Base-by-base conservation (phyloP, 78 protist species). In the Parvularia atlantis region DNA sequence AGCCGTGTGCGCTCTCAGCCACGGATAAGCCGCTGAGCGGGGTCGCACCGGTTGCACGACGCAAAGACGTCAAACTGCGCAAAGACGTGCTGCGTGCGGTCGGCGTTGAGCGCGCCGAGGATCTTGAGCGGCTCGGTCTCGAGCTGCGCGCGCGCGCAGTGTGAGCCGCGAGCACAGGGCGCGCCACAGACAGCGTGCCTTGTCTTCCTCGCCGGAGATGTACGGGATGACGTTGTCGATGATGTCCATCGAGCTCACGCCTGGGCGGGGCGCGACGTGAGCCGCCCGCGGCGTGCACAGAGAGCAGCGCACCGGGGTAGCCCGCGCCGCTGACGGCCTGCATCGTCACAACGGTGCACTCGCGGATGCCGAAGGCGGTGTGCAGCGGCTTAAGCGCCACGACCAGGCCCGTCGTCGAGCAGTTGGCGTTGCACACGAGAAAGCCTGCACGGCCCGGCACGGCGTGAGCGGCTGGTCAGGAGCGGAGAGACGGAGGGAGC, bases 291-390 rank as follows among this genome's bases (percentile, higher is more conserved):
- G 19, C n/a, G 16, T 35, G 37, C 13, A 61, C 22, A 53, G 33
- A 61, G 37, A 61, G 13, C 65, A 61, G n/a, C n/a, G n/a, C n/a
- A 13, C 87, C 87, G 28, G 87, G 87, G 63, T 75, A 82, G n/a
- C 87, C 87, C 13, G 81, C 82, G 24, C 88, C 88, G 1, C 74
- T 62, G 37, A 83, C 39, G 3, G 88, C 81, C 72, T 83, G 88
- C 88, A 83, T 83, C 17, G 88, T 83, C 41, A 75, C 60, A 17
- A 76, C 88, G 28, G 73, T 54, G n/a, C 44, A 58, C 36, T 62
- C 37, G 24, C 72, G 72, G 20, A 83, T 11, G 53, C 88, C 88
- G 40, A 69, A 83, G 9, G 40, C 9, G 28, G 65, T 66, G n/a
- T 70, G 70, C 16, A 83, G 35, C 53, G 81, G 77, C 66, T 69